Evolutionary conservation across 768 basidiomycete genomes (phyloP).

Genomic region (Fistulinella prunicolor): DNA sequence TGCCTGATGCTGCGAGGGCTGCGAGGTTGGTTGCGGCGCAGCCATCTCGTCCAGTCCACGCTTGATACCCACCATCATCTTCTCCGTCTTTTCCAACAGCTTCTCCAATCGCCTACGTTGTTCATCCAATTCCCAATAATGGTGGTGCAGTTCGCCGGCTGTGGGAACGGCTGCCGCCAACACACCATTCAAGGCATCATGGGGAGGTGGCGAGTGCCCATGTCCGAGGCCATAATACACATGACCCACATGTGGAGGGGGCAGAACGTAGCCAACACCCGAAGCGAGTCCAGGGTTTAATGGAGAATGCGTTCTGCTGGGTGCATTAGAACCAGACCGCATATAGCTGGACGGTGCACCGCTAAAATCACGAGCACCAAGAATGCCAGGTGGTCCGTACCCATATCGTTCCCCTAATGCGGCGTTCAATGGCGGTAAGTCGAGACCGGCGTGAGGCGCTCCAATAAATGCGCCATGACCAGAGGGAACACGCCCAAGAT

Average conservation of each 20-base stretch:
- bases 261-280: conserved; percentile 41
- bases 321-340: conserved; percentile 61
- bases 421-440: conserved; percentile 57
- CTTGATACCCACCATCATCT: conserved; percentile 68
- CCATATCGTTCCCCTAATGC: conserved; percentile 38
- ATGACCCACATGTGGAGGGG: conserved; percentile 37
- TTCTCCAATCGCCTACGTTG: conserved; percentile 67
- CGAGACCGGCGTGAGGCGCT: conserved; percentile 48
- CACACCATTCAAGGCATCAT: conserved; percentile 31
- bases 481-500: conserved; percentile 34
- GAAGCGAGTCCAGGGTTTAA: conserved; percentile 46
- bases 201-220: conserved; percentile 35
- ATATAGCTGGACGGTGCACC: conserved; percentile 55
- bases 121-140: conserved; percentile 62
- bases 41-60: conserved; percentile 75
- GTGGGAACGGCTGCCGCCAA: conserved; percentile 39
- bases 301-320: conserved; percentile 73
- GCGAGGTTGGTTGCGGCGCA: conserved; percentile 24
- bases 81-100: conserved; percentile 71
- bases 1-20: conserved; percentile 18
- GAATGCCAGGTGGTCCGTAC: conserved; percentile 35
- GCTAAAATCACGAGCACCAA: conserved; percentile 32
- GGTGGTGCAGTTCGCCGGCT: conserved; percentile 62
- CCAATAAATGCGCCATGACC: conserved; percentile 35
- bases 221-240: conserved; percentile 39